Evolutionary conservation across 2,329 filamentous ascomycete species (phyloP).

Genomic region (Leptographium radiaticola): DNA sequence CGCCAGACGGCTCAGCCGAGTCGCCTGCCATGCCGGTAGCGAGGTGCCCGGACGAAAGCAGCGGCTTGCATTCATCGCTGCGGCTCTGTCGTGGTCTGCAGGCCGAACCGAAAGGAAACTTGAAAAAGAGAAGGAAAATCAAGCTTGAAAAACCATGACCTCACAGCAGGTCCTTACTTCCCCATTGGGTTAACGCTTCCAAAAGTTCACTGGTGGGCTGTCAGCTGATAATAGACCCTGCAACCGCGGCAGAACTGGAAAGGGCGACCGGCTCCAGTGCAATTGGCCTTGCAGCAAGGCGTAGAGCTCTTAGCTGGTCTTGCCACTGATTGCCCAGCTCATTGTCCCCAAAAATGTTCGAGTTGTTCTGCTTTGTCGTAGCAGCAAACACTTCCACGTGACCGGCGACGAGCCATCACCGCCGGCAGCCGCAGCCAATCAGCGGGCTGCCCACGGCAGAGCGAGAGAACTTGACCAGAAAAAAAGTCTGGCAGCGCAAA

Average conservation of each 20-base stretch:
- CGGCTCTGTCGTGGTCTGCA: background rate
- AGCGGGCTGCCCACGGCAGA: constrained; percentile 1
- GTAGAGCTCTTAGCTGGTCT: background rate
- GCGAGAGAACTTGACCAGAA: background rate
- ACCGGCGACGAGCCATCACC: background rate
- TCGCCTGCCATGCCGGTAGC: background rate
- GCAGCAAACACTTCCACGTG: background rate
- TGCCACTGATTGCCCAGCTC: no score
- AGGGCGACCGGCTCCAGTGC: background rate
- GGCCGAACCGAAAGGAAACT: background rate
- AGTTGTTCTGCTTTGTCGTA: no score
- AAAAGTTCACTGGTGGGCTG: background rate
- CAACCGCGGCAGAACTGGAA: background rate
- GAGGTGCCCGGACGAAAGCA: constrained; percentile 5
- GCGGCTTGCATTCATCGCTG: constrained; percentile 6
- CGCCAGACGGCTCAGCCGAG: background rate
- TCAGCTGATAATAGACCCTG: background rate
- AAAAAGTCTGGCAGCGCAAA: background rate
- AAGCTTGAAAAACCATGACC: background rate
- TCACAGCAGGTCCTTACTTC: background rate
- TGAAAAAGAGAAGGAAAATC: background rate
- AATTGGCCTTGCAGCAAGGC: background rate
- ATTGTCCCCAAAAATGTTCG: no score
- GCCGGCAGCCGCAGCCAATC: constrained; percentile 2
- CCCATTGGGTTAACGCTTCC: background rate